Evolutionary conservation across 371 early-diverging fungal species (phyloP), one percentile per base, ranked within the genome.

Genomic region (Apophysomyces trapeziformis): DNA sequence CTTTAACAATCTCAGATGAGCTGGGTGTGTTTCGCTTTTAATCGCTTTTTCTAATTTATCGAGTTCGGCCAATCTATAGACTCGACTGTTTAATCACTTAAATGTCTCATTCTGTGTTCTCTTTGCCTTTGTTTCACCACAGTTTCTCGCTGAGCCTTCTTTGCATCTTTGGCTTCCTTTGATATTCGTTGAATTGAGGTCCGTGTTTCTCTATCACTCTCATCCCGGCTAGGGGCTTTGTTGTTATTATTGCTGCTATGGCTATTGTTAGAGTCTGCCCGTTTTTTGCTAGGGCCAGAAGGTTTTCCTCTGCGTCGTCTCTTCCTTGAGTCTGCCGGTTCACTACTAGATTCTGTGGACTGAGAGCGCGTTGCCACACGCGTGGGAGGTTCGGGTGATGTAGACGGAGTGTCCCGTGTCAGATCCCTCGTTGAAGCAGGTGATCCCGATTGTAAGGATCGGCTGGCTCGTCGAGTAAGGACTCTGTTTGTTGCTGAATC

Each of bases 91-190:
- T 26, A 26, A 26, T 2, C 32, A 26, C 2, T 26, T 26, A 26
- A 26, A 26, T 26, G 32, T 2, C 32, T 2, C 32, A 26, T 26
- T 26, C 32, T 26, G 32, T 50, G 21, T 9, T 50, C 21, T n/a
- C 21, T 50, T 69, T 65, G 63, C 73, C 61, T 73, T 60, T 67
- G 45, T 62, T 68, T 69, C 44, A 69, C 50, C 18, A 61, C 39
- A 11, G 63, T 56, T 43, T 69, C 73, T 14, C 73, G 60, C 56
- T 73, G 69, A 7, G 73, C 73, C 41, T 63, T 66, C 45, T 58
- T 69, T 7, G 73, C 73, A 32, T 73, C 73, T 45, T 67, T 69
- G 13, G 73, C 69, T 43, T 73, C 73, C 44, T 73, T 73, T 4
- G 69, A 63, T 41, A 73, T 57, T 38, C 73, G 56, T 37, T 73